Evolutionary conservation across 1,284 basidiomycete genomes (phyloP).

Genomic region (Volvariella volvacea): DNA sequence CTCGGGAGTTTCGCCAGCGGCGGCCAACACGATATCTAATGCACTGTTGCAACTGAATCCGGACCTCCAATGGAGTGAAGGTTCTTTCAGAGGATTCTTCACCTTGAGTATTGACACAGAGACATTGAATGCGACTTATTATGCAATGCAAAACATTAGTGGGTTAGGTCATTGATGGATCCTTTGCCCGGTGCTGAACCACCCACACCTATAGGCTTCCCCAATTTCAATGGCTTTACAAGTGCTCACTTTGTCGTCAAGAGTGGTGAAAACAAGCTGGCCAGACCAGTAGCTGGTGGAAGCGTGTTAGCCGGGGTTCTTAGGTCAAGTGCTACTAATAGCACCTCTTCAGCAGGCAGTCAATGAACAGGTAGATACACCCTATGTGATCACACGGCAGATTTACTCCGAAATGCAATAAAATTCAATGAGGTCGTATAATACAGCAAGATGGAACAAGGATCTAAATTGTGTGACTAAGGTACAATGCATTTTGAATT

Average conservation of each 20-base stretch:
- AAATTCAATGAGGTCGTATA: no score
- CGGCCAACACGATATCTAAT: background rate
- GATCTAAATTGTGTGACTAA: no score
- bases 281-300: conserved; percentile 44
- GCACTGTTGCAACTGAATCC: background rate
- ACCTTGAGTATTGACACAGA: conserved; percentile 41
- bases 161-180: conserved; percentile 14
- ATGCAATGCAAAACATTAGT: conserved; percentile 52
- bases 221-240: conserved; percentile 44
- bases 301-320: conserved; percentile 28
- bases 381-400: no score
- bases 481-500: background rate
- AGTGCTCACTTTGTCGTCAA: conserved; percentile 38
- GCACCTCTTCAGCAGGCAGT: no score
- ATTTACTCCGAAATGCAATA: no score
- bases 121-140: conserved; percentile 49
- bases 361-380: no score
- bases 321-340: conserved; percentile 1
- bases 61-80: conserved; percentile 52
- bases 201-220: conserved; percentile 21
- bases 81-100: conserved; percentile 58
- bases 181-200: background rate
- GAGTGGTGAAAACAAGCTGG: conserved; percentile 36
- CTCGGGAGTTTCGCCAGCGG: conserved; percentile 27
- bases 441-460: no score